phyloP scores from a whole-genome alignment of 1,284 basidiomycete genomes.

The Inonotus hispidus region DNA sequence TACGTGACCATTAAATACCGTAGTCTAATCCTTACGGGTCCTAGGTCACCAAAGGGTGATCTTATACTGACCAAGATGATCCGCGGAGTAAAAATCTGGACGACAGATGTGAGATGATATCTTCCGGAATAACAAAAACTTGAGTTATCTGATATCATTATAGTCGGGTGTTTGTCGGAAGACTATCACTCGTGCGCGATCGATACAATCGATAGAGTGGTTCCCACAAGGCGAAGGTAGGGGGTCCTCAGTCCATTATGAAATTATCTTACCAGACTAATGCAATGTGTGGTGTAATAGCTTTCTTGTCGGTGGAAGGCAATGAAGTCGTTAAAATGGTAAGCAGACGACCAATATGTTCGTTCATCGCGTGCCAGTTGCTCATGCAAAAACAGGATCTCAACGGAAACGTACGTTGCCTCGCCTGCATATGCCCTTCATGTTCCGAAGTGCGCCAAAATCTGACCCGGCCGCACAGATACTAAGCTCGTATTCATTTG shows the following conservation, averaged over 20 bases:
- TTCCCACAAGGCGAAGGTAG: conserved; percentile 61
- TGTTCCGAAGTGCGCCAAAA: background rate
- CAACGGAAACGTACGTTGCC: conserved; percentile 39
- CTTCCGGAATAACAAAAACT: background rate
- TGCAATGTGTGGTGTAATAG: conserved; percentile 25
- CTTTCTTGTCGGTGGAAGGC: conserved; percentile 53
- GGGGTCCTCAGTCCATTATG: background rate
- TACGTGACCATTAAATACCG: background rate
- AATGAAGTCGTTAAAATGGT: conserved; percentile 47
- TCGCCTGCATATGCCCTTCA: background rate
- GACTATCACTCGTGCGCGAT: conserved; percentile 58
- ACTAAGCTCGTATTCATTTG: conserved; percentile 47
- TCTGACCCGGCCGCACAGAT: background rate
- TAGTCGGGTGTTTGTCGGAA: conserved; percentile 68
- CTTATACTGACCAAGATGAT: conserved; percentile 61
- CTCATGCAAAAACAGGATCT: conserved; percentile 39
- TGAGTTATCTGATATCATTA: conserved; percentile 11
- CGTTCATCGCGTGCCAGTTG: background rate
- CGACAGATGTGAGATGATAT: conserved; percentile 44
- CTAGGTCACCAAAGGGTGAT: conserved; percentile 63
- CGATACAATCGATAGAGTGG: conserved; percentile 69
- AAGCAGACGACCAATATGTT: conserved; percentile 12
- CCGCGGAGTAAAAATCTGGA: conserved; percentile 71
- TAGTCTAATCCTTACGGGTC: background rate
- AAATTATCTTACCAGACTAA: too few species aligned